These are phyloP conservation scores for Pseudogymnoascus sp. DNA, from an alignment of 2,329 filamentous ascomycete genomes.

Conservation along the genomic window DNA sequence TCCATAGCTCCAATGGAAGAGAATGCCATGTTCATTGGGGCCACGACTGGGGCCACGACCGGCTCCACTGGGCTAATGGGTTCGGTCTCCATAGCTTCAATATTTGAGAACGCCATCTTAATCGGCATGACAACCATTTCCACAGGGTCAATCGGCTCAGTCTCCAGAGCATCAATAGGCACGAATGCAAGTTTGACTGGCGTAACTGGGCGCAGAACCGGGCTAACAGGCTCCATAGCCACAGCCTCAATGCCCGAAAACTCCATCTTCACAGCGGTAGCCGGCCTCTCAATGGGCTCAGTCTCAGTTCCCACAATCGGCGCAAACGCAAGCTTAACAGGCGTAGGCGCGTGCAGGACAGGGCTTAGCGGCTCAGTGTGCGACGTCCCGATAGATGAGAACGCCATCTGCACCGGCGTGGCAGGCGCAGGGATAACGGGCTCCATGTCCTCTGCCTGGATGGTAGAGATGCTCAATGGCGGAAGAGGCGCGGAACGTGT, in stretches of 20 bases:
- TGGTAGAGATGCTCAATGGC: constrained; percentile 23
- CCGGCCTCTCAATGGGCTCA: background rate
- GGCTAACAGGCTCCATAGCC: background rate
- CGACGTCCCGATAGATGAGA: constrained; percentile 29
- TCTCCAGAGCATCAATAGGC: constrained; percentile 25
- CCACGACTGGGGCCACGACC: constrained; percentile 9
- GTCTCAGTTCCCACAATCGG: background rate
- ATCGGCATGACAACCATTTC: constrained; percentile 6
- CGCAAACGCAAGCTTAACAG: constrained; percentile 24
- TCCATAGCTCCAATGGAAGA: constrained; percentile 35
- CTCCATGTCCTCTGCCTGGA: constrained; percentile 30
- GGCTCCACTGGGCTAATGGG: constrained; percentile 15
- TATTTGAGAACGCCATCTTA: constrained; percentile 31
- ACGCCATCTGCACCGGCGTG: constrained; percentile 24
- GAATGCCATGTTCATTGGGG: constrained; percentile 18
- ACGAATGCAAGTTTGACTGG: constrained; percentile 31
- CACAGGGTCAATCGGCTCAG: background rate
- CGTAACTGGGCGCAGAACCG: background rate
- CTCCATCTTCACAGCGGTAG: background rate
- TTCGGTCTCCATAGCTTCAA: constrained; percentile 35
- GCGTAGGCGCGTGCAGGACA: background rate
- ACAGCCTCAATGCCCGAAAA: background rate
- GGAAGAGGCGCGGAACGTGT: constrained; percentile 27
- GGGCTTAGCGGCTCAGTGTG: constrained; percentile 4
- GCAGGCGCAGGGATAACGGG: constrained; percentile 10